Conservation (phyloP, 345 rosid genomes). For the Citropsis articulata region DNA sequence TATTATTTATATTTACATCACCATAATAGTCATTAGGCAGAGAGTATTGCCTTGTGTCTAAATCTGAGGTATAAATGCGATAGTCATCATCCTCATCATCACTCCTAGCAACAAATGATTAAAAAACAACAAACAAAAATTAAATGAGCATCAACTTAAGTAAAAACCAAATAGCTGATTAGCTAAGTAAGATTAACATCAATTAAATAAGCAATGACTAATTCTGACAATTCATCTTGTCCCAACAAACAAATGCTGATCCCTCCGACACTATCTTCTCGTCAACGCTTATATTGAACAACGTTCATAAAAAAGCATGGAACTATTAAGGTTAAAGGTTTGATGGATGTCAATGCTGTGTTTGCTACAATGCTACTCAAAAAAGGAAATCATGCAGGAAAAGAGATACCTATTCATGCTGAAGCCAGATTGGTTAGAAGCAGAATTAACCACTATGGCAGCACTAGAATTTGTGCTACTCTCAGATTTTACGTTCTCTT, state of each 20-base stretch:
- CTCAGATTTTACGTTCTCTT: conserved; percentile 38
- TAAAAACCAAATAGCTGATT: not conserved
- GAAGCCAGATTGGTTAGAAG: conserved; percentile 52
- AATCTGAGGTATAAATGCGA: conserved; percentile 51
- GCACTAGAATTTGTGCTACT: conserved; percentile 33
- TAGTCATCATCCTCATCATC: conserved; percentile 82
- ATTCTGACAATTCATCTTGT: not conserved
- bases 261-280: not conserved
- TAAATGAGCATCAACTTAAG: conserved; percentile 1
- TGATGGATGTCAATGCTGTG: not conserved
- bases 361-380: not conserved
- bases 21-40: conserved; percentile 56
- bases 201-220: conserved; percentile 10
- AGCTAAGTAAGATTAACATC: conserved; percentile 4
- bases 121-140: conserved; percentile 17
- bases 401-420: conserved; percentile 51
- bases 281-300: not conserved
- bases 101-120: conserved; percentile 50
- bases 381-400: conserved; percentile 10
- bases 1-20: conserved; percentile 40
- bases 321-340: not conserved
- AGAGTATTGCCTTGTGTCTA: conserved; percentile 46
- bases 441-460: conserved; percentile 32
- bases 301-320: not conserved
- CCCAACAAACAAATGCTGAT: not conserved